A percentile compares a stretch with the other conserved stretches of the same genome.
Evolutionary conservation across 2,329 filamentous ascomycete species (phyloP).

Genomic region (Sclerotinia subarctica): DNA sequence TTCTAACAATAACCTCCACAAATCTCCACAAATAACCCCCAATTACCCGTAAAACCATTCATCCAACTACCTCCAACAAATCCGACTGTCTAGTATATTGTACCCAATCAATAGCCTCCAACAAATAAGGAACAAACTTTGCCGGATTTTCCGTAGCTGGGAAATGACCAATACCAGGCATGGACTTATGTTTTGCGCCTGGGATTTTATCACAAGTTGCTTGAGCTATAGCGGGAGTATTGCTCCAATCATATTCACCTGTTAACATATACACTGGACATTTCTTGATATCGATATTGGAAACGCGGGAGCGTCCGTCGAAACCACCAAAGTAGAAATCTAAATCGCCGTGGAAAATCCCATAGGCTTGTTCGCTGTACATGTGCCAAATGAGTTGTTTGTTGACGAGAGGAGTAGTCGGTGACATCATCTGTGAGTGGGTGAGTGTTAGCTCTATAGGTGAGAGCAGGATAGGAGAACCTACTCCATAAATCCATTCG

Average conservation of each 20-base stretch:
- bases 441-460: background rate
- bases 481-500: slow-evolving; percentile 12
- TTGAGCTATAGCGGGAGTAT: slow-evolving; percentile 23
- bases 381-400: slow-evolving; percentile 48
- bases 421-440: slow-evolving; percentile 4
- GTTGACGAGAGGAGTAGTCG: slow-evolving; percentile 33
- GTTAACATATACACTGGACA: slow-evolving; percentile 52
- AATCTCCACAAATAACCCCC: background rate
- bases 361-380: slow-evolving; percentile 49
- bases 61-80: background rate
- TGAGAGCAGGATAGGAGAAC: background rate
- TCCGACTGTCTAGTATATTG: background rate
- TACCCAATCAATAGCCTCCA: slow-evolving; percentile 12
- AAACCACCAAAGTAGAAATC: slow-evolving; percentile 52
- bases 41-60: too few species aligned
- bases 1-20: background rate
- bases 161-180: slow-evolving; percentile 7
- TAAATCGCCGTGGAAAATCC: slow-evolving; percentile 50
- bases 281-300: slow-evolving; percentile 46
- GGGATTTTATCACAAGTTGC: slow-evolving; percentile 16
- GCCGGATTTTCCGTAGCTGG: background rate
- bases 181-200: background rate
- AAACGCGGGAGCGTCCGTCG: slow-evolving; percentile 46
- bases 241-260: slow-evolving; percentile 36
- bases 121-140: background rate